Percentiles rank a stretch among this genome's conserved stretches.
Conservation (phyloP, 164 flowering plant genomes). For the Chloranthus sessilifolius region DNA sequence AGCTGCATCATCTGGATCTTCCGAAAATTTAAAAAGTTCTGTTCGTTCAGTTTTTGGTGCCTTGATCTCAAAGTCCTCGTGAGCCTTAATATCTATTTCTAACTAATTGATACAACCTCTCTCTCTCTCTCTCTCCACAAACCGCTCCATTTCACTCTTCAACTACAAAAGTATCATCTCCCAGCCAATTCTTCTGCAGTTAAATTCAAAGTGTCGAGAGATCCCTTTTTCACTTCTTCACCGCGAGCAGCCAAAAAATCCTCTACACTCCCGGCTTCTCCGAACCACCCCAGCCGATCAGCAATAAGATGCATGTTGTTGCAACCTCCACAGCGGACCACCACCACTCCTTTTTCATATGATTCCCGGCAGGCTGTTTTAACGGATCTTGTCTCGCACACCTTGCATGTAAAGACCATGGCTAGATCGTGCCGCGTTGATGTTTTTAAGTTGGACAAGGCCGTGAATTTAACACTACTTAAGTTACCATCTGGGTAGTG, state of each 20-base stretch:
- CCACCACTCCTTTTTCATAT: slow-evolving; percentile 91
- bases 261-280: slow-evolving; percentile 80
- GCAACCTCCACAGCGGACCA: slow-evolving; percentile 80
- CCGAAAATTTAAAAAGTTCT: too few species aligned
- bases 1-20: too few species aligned
- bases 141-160: too few species aligned
- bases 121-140: too few species aligned
- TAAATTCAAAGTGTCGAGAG: slow-evolving; percentile 53
- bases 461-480: slow-evolving; percentile 21
- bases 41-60: too few species aligned
- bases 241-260: slow-evolving; percentile 83
- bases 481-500: neutral
- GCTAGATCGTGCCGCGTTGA: slow-evolving; percentile 75
- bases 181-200: slow-evolving; percentile 86
- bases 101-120: too few species aligned
- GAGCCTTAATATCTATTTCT: too few species aligned
- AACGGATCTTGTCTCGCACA: slow-evolving; percentile 79
- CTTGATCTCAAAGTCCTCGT: too few species aligned
- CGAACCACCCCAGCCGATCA: slow-evolving; percentile 89
- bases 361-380: slow-evolving; percentile 76
- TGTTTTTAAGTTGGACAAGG: slow-evolving; percentile 47
- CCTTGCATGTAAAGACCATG: slow-evolving; percentile 89
- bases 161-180: too few species aligned
- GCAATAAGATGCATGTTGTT: slow-evolving; percentile 81
- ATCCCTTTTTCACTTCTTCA: slow-evolving; percentile 75